A percentile compares a stretch with the other conserved stretches of the same genome.
Conservation (phyloP, 2,329 filamentous ascomycete genomes). For the Helminthosporium solani region DNA sequence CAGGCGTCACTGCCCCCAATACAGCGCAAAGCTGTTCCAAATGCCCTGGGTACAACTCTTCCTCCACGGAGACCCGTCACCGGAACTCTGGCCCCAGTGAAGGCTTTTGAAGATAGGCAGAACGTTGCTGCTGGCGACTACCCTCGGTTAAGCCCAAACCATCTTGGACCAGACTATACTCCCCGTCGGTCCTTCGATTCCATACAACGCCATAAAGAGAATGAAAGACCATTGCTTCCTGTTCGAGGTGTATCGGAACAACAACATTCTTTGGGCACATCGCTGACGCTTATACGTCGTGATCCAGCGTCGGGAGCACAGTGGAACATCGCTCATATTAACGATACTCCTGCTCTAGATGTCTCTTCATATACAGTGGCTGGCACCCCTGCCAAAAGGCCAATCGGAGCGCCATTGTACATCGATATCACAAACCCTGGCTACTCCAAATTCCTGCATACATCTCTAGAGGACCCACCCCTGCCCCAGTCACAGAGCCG, state of each 20-base stretch:
- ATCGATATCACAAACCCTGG: constrained; percentile 61
- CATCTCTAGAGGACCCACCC: constrained; percentile 16
- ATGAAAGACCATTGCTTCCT: constrained; percentile 19
- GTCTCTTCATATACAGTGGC: constrained; percentile 46
- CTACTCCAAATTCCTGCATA: constrained; percentile 57
- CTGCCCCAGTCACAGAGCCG: constrained; percentile 10
- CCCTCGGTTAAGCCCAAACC: constrained; percentile 13
- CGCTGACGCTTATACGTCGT: constrained; percentile 53
- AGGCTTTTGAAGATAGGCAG: constrained; percentile 27
- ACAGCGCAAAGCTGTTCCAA: constrained; percentile 33
- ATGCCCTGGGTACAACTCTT: constrained; percentile 6
- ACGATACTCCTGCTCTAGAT: constrained; percentile 47
- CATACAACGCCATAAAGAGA: constrained; percentile 20
- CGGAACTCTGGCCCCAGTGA: constrained; percentile 28
- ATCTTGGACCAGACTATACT: constrained; percentile 21
- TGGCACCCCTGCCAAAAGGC: constrained; percentile 32
- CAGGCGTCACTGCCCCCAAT: constrained; percentile 23
- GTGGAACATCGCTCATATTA: constrained; percentile 54
- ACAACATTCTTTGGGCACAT: constrained; percentile 17
- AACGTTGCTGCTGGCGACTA: constrained; percentile 27
- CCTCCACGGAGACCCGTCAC: constrained; percentile 30
- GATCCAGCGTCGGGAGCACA: constrained; percentile 52
- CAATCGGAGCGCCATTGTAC: constrained; percentile 47
- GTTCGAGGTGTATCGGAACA: constrained; percentile 25
- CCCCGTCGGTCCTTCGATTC: constrained; percentile 29